Evolutionary conservation across 345 rosid genomes (phyloP).

Genomic region (Excoecaria agallocha): DNA sequence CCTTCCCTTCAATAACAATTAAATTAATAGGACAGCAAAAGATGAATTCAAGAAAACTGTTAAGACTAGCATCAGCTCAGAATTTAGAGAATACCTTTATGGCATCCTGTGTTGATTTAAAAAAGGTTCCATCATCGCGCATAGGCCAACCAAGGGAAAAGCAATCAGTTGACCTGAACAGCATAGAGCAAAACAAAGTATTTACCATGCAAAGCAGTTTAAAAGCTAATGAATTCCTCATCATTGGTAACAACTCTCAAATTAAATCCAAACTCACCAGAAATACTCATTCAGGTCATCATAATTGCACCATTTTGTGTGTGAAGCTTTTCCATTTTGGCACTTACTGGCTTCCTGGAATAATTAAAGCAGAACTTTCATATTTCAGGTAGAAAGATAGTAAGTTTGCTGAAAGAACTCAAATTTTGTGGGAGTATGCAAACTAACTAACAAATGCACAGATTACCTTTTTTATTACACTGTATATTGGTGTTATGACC

Average conservation of each 20-base stretch:
- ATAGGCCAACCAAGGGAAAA: constrained; percentile 99
- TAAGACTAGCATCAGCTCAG: constrained; percentile 13
- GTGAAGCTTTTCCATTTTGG: constrained; percentile 73
- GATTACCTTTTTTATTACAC: constrained; percentile 72
- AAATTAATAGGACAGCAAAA: constrained; percentile 16
- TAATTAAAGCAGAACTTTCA: constrained; percentile 19
- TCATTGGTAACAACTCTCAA: constrained; percentile 10
- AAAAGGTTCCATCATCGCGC: constrained; percentile 98
- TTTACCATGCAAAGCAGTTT: constrained; percentile 7
- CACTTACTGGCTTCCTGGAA: constrained; percentile 81
- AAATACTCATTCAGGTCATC: constrained; percentile 97
- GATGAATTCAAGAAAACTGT: constrained; percentile 14
- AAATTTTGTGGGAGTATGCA: constrained; percentile 6
- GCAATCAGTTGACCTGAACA: constrained; percentile 81
- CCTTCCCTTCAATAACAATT: constrained; percentile 50
- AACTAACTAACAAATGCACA: constrained; percentile 1
- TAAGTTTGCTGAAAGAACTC: constrained; percentile 7
- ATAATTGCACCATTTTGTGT: constrained; percentile 91
- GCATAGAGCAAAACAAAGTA: too few species aligned
- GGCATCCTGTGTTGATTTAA: constrained; percentile 68
- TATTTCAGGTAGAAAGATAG: not conserved
- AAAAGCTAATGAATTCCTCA: constrained; percentile 8
- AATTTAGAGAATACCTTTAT: constrained; percentile 36
- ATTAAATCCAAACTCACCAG: constrained; percentile 55
- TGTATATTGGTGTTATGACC: constrained; percentile 86